These are phyloP conservation scores for Xylaria telfairii DNA, from an alignment of 495 filamentous ascomycete genomes.

Conservation along the genomic window DNA sequence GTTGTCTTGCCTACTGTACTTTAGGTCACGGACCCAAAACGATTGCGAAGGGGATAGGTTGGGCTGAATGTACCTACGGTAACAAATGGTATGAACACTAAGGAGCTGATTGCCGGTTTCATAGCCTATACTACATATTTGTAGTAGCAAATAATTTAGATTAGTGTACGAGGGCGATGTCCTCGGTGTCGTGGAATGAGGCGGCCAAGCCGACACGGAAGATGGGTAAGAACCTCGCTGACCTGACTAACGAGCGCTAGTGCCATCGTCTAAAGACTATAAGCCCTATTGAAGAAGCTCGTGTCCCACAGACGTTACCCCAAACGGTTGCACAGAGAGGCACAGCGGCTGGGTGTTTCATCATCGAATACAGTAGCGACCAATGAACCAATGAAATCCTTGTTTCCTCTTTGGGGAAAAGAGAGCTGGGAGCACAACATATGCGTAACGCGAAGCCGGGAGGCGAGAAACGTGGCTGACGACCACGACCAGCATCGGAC, in stretches of 20 bases:
- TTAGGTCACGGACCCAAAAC: no score
- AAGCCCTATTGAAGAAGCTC: neutral
- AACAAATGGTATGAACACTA: neutral
- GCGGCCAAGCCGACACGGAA: conserved; percentile 9
- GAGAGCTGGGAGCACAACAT: neutral
- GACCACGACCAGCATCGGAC: neutral
- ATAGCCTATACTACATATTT: no score
- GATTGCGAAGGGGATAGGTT: no score
- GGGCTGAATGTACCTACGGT: neutral
- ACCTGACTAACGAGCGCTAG: no score
- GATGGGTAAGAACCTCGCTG: neutral
- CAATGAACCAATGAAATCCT: neutral
- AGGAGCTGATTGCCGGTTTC: neutral
- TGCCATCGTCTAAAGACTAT: neutral
- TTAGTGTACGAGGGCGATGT: neutral
- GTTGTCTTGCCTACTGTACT: no score
- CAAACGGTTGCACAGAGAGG: neutral
- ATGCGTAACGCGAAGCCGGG: no score
- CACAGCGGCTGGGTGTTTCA: neutral
- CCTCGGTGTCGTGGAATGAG: neutral
- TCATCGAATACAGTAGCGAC: neutral
- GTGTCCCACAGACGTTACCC: neutral
- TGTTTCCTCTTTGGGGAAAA: neutral
- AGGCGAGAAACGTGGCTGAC: neutral
- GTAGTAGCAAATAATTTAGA: no score